A percentile compares a stretch with the other conserved stretches of the same genome.
Conservation (phyloP, 2,329 filamentous ascomycete genomes). For the Botrytis squamosa region DNA sequence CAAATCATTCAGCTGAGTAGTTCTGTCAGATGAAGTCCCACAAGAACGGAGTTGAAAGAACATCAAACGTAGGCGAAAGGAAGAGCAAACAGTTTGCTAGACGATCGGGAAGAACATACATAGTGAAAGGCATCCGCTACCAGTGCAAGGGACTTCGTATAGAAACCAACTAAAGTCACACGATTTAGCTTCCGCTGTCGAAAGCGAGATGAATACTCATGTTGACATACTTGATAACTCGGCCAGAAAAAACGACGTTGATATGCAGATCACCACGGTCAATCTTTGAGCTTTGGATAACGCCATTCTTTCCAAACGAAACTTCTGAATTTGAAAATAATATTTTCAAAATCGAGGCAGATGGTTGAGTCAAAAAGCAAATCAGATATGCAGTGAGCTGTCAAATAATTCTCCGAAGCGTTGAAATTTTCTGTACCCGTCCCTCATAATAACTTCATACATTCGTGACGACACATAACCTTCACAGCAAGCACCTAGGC, state of each 20-base stretch:
- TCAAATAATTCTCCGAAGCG: conserved; percentile 17
- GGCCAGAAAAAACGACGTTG: conserved; percentile 46
- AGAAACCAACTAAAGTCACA: conserved; percentile 56
- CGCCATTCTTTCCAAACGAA: conserved; percentile 10
- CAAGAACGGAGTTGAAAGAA: background rate
- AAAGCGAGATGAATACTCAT: background rate
- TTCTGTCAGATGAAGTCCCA: conserved; percentile 11
- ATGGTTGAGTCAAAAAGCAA: conserved; percentile 18
- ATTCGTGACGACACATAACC: conserved; percentile 1
- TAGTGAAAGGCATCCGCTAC: conserved; percentile 80
- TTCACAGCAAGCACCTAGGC: conserved; percentile 8
- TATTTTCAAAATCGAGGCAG: conserved; percentile 17
- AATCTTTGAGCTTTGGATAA: conserved; percentile 29
- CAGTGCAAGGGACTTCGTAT: conserved; percentile 68
- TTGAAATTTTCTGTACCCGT: conserved; percentile 7
- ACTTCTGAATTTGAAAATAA: background rate
- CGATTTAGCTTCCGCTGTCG: conserved; percentile 5
- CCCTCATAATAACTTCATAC: conserved; percentile 3
- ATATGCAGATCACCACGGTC: conserved; percentile 46
- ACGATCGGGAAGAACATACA: conserved; percentile 44
- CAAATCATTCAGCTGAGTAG: conserved; percentile 64
- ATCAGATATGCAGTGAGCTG: conserved; percentile 20
- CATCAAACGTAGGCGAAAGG: background rate
- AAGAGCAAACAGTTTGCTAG: conserved; percentile 7
- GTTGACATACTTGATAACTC: conserved; percentile 45